Evolutionary conservation across 345 rosid genomes (phyloP), one percentile per base, ranked within the genome.

Genomic region (Syzygium oleosum): DNA sequence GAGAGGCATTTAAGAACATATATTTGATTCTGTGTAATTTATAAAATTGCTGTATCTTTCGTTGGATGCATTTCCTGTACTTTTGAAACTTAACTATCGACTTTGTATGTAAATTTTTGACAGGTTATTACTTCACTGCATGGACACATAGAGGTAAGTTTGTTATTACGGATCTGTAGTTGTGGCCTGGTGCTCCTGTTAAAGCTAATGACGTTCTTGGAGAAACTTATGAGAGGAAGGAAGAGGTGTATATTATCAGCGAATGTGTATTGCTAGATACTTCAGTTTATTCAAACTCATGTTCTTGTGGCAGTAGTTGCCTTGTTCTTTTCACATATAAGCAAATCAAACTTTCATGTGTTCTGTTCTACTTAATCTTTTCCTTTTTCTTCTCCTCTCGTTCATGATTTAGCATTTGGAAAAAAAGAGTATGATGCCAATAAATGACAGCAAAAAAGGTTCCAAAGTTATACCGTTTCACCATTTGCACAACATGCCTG

Each of bases 111-210:
- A n/a, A n/a, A 29, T 84, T 2, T 52, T 84, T 88, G 38, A 38
- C 87, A 88, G 89, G 89, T 85, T 51, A 88, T 88, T 46, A 68
- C 89, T 88, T 88, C 89, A 43, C 55, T 88, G 65, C 89, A 88
- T 54, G 87, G 89, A 85, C 51, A 85, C 3, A 55, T 88, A 52
- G 89, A 88, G 89, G 89, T 88, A 85, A 34, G 38, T 17, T 84
- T 22, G 22, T 46, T 29, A 52, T 13, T 9, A 41, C 27, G 43
- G 68, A 55, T 65, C 22, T 8, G 7, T 9, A 46, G 29, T 23
- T 68, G 53, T 88, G 29, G 38, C 27, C 43, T 51, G 19, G 11
- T 29, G 61, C 61, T 52, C n/a, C 85, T 84, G 52, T 51, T 84
- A 84, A 52, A 29, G 29, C 27, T 52, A 51, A 52, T 53, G 59